Percentiles rank a stretch among this genome's conserved stretches.
Conservation (phyloP, 129 eudicot genomes). For the Centaurea solstitialis region DNA sequence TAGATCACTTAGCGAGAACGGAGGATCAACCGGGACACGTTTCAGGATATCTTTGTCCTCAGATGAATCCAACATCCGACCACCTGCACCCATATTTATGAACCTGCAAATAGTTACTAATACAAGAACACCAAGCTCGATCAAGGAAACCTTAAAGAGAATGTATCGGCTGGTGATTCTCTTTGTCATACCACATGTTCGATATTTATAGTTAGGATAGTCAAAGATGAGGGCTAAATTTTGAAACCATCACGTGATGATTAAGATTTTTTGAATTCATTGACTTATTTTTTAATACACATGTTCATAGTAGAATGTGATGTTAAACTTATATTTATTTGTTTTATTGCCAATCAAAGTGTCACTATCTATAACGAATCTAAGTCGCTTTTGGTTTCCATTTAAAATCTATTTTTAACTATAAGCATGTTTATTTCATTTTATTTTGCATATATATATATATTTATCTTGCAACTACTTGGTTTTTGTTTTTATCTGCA, state of each 20-base stretch:
- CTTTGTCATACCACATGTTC: background rate
- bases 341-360: too few relatives aligned
- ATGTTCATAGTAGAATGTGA: too few relatives aligned
- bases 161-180: background rate
- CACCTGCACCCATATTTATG: constrained; percentile 47
- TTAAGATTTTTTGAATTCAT: background rate
- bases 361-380: too few relatives aligned
- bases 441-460: too few relatives aligned
- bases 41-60: constrained; percentile 18
- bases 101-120: background rate
- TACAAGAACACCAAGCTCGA: background rate
- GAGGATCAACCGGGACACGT: background rate
- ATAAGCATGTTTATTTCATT: too few relatives aligned
- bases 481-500: background rate
- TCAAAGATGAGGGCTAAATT: background rate
- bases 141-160: background rate
- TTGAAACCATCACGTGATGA: background rate
- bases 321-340: background rate
- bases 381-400: too few relatives aligned
- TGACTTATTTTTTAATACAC: background rate
- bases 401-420: too few relatives aligned
- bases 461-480: too few relatives aligned
- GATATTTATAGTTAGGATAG: background rate
- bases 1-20: background rate
- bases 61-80: constrained; percentile 26